Base-by-base conservation (phyloP, 768 basidiomycete species). In the Mrakia gelida region DNA sequence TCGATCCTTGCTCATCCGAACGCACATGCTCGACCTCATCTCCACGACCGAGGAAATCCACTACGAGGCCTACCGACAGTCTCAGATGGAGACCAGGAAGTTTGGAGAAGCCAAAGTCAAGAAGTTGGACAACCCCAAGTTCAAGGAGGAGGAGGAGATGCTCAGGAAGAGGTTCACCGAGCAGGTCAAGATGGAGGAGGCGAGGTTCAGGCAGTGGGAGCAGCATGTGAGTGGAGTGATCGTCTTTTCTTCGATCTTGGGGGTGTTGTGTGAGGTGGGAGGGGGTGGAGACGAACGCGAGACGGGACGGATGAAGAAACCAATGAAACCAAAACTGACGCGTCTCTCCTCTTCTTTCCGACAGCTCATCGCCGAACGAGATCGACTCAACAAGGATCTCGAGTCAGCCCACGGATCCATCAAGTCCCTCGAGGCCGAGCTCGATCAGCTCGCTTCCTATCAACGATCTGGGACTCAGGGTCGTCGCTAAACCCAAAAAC, bases 1-100 rank as follows among this genome's bases (percentile, higher is more conserved):
- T 72, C 92, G 97, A 75, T 94, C 94, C 16, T 88, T 98, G 61
- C 88, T 98, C 67, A 96, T 98, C 85, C 91, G 97, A 81, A 97
- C 95, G 21, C 93, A 98, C 88, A 98, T 99, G 97, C 87, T 98
- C 77, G 97, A 99, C 85, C 89, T 98, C 75, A 97, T 98, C 85
- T 91, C 92, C 43, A 95, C 94, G 0, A 95, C 93, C 18, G 96
- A 98, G 85, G 97, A 99, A 81, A 86, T 88, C 32, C 96, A 98
- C 85, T 99, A 98, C 85, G 97, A 99, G 87, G 92, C 93, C 84
- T 99, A 99, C 88, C 89, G 97, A 79, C 93, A 96, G 82, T 89
- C 93, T 81, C 97, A 98, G 87, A 98, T 99, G 97, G 97, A 99
- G 88, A 98, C 97, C 11, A 92, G 97, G 86, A 98, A 98, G 86